Base-by-base conservation (phyloP, 176 grass and related monocot species). In the Eragrostis nindensis region DNA sequence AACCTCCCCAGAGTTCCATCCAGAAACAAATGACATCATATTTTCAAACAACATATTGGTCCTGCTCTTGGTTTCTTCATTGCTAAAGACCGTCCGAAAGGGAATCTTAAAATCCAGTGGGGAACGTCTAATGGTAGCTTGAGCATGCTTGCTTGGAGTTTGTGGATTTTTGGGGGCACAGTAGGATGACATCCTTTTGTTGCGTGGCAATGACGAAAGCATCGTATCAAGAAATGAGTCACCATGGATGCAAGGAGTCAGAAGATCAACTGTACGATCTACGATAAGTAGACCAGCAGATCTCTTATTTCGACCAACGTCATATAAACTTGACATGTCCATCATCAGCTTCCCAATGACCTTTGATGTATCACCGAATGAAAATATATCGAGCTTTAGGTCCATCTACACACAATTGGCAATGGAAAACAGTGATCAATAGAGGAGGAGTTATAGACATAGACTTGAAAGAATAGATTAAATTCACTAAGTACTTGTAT, bases 311-410 rank as follows among this genome's bases (percentile, higher is more conserved):
- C 95, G 84, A 44, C 90, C 87, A 72, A 98, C 96, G 61, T 98
- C 92, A 87, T 98, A 98, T 21, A 98, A 73, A 83, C 96, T 98
- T 69, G 92, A 98, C 96, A 98, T 98, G 83, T 98, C 92, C 86
- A 88, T 98, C 88, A 98, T 90, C 76, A 91, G 86, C 82, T 95
- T 98, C 73, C 96, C 96, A 76, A 98, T 87, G n/a, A 78, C 75
- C 77, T 89, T 95, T 52, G 96, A 98, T 74, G 96, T 98, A 80
- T 87, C 92, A 38, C 96, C 96, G 42, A 95, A 61, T 84, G 96
- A 93, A 85, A 98, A 98, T 87, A 95, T 95, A 76, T 98, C 96
- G 40, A 98, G 83, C 83, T 98, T 98, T 76, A 98, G 76, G 85
- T 98, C 96, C 92, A 98, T 95, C 90, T 95, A 45, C 70, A 80